Conservation (phyloP, 2,329 filamentous ascomycete species). For the Raffaelea albimanens region DNA sequence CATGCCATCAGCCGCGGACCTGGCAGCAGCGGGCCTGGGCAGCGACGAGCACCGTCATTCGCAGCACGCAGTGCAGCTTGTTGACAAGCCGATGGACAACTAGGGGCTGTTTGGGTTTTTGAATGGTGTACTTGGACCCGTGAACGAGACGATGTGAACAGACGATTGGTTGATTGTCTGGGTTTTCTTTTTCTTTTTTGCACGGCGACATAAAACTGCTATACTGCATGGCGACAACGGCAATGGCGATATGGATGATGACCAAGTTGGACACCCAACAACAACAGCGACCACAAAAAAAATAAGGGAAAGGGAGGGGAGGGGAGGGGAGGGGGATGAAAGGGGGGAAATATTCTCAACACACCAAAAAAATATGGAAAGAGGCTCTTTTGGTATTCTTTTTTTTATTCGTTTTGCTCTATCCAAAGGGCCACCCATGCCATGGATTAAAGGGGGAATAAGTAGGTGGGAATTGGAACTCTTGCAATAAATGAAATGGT, state of each 20-base stretch:
- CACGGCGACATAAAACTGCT: no score
- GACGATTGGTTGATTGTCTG: background rate
- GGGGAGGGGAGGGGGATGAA: no score
- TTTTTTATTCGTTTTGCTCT: background rate
- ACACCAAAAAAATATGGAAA: no score
- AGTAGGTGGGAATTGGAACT: no score
- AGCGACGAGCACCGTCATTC: constrained; percentile 12
- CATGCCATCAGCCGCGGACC: constrained; percentile 1
- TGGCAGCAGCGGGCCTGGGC: background rate
- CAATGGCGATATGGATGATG: no score
- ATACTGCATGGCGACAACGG: no score
- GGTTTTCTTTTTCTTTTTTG: background rate
- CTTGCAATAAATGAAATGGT: no score
- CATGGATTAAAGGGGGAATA: no score
- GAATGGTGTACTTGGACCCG: constrained; percentile 5
- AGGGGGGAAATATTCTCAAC: no score
- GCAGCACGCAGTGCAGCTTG: constrained; percentile 52
- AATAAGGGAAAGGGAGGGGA: background rate
- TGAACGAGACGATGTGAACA: background rate
- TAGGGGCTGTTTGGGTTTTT: constrained; percentile 22
- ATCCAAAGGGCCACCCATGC: no score
- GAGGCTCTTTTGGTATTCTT: background rate
- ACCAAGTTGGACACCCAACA: no score
- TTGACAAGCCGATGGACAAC: constrained; percentile 72
- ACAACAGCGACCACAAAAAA: background rate